A percentile compares a stretch with the other conserved stretches of the same genome.
Conservation (phyloP, 1,139 yeast genomes). For the Nadsonia commutata region DNA sequence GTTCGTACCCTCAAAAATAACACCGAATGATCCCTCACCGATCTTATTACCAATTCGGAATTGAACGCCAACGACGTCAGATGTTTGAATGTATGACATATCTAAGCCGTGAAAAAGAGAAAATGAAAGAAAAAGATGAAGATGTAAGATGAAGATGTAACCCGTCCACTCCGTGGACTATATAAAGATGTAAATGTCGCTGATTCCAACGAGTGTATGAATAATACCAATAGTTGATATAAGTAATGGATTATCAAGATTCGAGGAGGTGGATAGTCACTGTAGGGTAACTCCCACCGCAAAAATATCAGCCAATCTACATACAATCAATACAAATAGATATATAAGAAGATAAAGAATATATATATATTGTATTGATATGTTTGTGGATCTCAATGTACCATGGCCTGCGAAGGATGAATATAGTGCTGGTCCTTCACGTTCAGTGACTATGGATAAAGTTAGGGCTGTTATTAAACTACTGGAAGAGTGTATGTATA, state of each 20-base stretch:
- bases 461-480: slow-evolving; percentile 2
- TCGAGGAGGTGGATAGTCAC: too few species aligned
- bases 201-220: too few species aligned
- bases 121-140: not conserved
- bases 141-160: not conserved
- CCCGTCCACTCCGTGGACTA: too few species aligned
- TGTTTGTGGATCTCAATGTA: slow-evolving; percentile 54
- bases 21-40: slow-evolving; percentile 97
- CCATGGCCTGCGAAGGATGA: slow-evolving; percentile 54
- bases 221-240: too few species aligned
- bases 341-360: too few species aligned
- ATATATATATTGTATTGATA: too few species aligned
- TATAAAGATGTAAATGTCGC: too few species aligned
- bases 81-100: slow-evolving; percentile 23
- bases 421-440: slow-evolving; percentile 3
- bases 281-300: too few species aligned
- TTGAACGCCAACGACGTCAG: slow-evolving; percentile 53
- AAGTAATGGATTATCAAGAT: too few species aligned
- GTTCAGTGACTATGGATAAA: not conserved
- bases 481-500: slow-evolving; percentile 1
- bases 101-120: not conserved
- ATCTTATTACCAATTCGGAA: slow-evolving; percentile 93
- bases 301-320: too few species aligned
- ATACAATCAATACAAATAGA: too few species aligned
- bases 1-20: slow-evolving; percentile 88